Evolutionary conservation across 139 green algal genomes (phyloP).

Genomic region (Picochlorum sp.): DNA sequence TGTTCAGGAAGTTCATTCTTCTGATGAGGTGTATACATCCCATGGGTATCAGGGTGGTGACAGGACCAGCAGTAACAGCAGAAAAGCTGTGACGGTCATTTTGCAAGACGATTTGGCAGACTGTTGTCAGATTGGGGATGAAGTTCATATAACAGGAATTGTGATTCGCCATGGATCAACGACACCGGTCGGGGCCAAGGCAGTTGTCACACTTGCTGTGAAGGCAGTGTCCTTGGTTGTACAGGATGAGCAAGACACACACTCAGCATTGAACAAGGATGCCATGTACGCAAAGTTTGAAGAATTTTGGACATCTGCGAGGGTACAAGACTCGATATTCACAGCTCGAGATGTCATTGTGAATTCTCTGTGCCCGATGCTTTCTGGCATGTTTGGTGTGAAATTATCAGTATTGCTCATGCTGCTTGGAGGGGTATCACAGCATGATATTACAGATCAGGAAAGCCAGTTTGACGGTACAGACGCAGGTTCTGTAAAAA

Average conservation of each 20-base stretch:
- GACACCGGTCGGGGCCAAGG: conserved; percentile 41
- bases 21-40: conserved; percentile 17
- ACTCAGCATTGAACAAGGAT: background rate
- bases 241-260: conserved; percentile 2
- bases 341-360: conserved; percentile 3
- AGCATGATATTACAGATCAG: conserved; percentile 3
- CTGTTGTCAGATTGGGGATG: conserved; percentile 57
- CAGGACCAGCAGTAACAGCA: conserved; percentile 21
- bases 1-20: conserved; percentile 59
- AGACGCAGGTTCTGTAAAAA: conserved; percentile 14
- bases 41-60: conserved; percentile 24
- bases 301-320: background rate
- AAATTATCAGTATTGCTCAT: conserved; percentile 74
- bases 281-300: background rate
- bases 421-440: conserved; percentile 64
- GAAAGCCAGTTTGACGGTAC: conserved; percentile 9
- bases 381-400: conserved; percentile 57
- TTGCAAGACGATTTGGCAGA: conserved; percentile 81
- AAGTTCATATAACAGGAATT: conserved; percentile 71
- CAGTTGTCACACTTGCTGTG: conserved; percentile 57
- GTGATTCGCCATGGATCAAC: conserved; percentile 53
- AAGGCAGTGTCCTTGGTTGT: conserved; percentile 25
- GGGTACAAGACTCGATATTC: background rate
- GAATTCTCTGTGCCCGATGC: conserved; percentile 51
- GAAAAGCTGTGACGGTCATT: conserved; percentile 53